These are phyloP conservation scores for Fusarium xylarioides DNA, from an alignment of 2,329 filamentous ascomycete species.

Conservation along the genomic window DNA sequence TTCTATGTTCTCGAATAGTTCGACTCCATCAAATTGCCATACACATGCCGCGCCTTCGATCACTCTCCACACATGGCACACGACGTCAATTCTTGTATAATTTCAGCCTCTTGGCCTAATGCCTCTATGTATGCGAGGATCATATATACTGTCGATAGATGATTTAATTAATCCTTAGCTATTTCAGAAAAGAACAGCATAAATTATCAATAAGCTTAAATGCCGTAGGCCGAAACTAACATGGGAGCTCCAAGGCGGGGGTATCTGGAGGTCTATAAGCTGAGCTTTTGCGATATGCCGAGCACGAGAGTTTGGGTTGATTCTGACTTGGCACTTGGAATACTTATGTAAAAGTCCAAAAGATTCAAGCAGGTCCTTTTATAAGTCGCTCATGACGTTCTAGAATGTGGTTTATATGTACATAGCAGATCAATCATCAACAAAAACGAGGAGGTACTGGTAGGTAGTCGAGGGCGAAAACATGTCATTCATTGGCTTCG, in stretches of 20 bases:
- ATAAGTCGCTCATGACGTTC: not conserved
- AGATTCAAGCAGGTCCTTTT: not conserved
- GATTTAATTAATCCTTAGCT: not conserved
- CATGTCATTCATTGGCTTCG: slow-evolving; percentile 20
- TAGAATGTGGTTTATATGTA: not conserved
- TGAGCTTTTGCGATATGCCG: not conserved
- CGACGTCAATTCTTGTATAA: not conserved
- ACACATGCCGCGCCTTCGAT: not conserved
- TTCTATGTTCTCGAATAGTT: not conserved
- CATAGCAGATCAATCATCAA: not conserved
- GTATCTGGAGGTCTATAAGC: not conserved
- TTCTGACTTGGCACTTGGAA: not conserved
- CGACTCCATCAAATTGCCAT: not conserved
- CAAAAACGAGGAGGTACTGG: not conserved
- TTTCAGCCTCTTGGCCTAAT: not conserved
- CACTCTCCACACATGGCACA: not conserved
- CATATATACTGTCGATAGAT: not conserved
- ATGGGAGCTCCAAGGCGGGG: not conserved
- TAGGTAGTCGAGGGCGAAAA: not conserved
- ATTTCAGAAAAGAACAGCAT: not conserved
- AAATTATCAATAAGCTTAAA: not conserved
- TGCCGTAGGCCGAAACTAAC: not conserved
- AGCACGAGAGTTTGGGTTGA: not conserved
- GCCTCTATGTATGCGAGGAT: no score
- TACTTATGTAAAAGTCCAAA: not conserved